Base-by-base conservation (phyloP, 495 filamentous ascomycete genomes). In the Annulohypoxylon nitens region DNA sequence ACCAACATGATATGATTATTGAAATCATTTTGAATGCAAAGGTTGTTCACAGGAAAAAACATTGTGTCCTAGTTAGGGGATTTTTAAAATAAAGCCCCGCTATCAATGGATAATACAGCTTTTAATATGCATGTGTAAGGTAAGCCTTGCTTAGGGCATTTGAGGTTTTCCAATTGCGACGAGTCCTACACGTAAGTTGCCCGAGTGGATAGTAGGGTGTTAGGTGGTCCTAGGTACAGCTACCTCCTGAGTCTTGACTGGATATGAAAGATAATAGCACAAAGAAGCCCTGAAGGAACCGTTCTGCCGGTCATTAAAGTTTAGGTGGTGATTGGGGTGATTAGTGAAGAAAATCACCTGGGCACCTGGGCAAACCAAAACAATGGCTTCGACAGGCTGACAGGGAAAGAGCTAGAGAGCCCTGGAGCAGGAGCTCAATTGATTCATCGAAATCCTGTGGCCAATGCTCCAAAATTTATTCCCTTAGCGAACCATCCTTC, bases 401-500 rank as follows among this genome's bases (percentile, higher is more conserved):
- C 30, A 30, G 30, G 30, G 30, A 30, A 4, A 30, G 30, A 30
- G 30, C 30, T 30, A 6, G 30, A 30, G 30, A 30, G 30, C 30
- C 30, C 5, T 30, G 30, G 30, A 30, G 5, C 30, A 4, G 30
- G 30, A 20, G 53, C n/a, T 47, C 43, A 20, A 20, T 47, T 47
- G 43, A 47, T 47, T 26, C 18, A 51, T 54, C 14, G 23, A 33
- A 54, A 23, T 51, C 50, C 26, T 23, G 33, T 41, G 41, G 43
- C 8, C 68, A 45, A 33, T 70, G 60, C 62, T 16, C 45, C 55
- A 30, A 68, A 68, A 66, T 57, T 67, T 64, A 69, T 62, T 50
- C 64, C n/a, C 43, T 63, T 67, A 74, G 65, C 60, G 61, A 69
- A 61, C 61, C 60, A 65, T 59, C 61, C 72, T 60, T 63, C 58